Base-by-base conservation (phyloP, 257 asterid genomes). In the Fraxinus pennsylvanica region DNA sequence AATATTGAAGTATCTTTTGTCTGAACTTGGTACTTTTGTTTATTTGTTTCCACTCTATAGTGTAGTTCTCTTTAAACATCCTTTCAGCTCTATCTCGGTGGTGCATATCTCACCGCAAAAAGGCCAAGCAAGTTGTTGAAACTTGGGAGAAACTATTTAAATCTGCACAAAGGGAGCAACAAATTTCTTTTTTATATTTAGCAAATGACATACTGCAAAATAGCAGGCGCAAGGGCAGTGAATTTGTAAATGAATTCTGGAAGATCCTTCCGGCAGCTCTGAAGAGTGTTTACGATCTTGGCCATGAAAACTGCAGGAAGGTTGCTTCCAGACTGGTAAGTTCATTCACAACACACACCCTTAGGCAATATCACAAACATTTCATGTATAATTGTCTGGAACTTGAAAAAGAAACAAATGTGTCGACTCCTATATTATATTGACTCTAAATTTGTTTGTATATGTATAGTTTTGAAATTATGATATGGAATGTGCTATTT, bases 181-280 rank as follows among this genome's bases (percentile, higher is more conserved):
- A 88, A 52, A 94, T 96, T 85, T 85, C 98, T 30, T 88, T 93
- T 68, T 86, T 96, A 73, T 96, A 88, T 85, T 86, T 93, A 81
- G 88, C 97, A 76, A 96, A 96, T 87, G 99, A 96, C 76, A 91
- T 93, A 80, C 89, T 96, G 86, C 99, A 96, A 86, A 96, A 92
- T 67, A 96, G 99, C 85, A 85, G 99, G 87, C 97, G 99, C 75
- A 91, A 87, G 82, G 99, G 99, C 74, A 92, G 91, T 76, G 99
- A 96, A 81, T 96, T 88, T 85, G 97, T 96, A 78, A 96, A 91
- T 82, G 99, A 96, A 80, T 96, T 90, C 83, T 96, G 97, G 99
- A 96, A 93, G 88, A 92, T 90, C 86, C 96, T 96, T 74, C 98
- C 98, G 6, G 78, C 85, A 17, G 86, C 90, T 72, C 88, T 96